phyloP scores from a whole-genome alignment of 139 green algal species.

The Chlamydomonas incerta region DNA sequence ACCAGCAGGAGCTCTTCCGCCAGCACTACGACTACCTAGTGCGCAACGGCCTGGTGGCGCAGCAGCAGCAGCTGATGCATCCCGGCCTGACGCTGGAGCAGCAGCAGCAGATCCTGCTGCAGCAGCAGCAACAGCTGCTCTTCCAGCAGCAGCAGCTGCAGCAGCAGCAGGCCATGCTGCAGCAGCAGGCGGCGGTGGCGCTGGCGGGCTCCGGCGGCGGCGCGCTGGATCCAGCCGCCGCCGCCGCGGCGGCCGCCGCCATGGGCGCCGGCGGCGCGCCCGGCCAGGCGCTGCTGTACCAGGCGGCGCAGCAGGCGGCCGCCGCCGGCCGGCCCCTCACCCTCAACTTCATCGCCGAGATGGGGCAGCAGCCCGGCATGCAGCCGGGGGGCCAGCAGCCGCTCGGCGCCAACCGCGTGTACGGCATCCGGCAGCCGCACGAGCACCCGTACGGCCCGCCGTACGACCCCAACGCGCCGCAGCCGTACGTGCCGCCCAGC shows the following conservation, averaged over 20 bases:
- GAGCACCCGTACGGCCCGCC: slow-evolving; percentile 28
- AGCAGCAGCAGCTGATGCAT: background rate
- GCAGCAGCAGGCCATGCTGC: background rate
- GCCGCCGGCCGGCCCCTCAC: background rate
- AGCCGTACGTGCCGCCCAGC: background rate
- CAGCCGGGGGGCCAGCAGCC: no score
- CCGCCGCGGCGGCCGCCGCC: background rate
- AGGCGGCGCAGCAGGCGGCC: slow-evolving; percentile 8
- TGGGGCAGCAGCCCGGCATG: background rate
- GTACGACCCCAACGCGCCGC: background rate
- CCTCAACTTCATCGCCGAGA: slow-evolving; percentile 22
- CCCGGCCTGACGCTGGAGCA: background rate
- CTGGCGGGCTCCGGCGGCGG: background rate
- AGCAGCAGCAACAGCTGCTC: background rate
- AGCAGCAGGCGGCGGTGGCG: no score
- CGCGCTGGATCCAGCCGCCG: background rate
- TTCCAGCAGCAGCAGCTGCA: background rate
- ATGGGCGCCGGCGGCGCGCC: background rate
- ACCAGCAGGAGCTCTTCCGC: slow-evolving; percentile 22
- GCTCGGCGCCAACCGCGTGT: background rate
- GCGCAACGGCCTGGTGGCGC: background rate
- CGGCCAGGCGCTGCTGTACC: background rate
- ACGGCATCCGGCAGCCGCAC: slow-evolving; percentile 20
- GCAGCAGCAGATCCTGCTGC: background rate
- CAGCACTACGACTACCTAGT: slow-evolving; percentile 13